Base-by-base conservation (phyloP, 805 yeast genomes). In the Hanseniaspora meyeri region DNA sequence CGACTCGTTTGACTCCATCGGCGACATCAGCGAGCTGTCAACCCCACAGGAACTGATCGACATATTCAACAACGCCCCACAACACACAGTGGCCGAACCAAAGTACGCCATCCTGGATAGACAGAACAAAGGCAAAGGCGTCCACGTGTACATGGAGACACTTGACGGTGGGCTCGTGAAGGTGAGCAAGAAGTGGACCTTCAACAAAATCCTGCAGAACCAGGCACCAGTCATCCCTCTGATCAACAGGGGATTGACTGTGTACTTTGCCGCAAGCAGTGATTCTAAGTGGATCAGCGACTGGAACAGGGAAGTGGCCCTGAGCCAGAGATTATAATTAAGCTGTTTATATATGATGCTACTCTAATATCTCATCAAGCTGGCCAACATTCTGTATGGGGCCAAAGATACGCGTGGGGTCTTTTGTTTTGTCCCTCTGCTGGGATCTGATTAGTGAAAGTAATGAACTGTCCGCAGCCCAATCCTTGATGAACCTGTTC, bases 91-190 rank as follows among this genome's bases (percentile, higher is more conserved):
- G 64, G 77, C 75, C 46, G 65, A 83, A 6, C 57, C 57, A 3
- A 31, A 53, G 40, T 53, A 53, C 16, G 17, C 7, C 10, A 19
- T 37, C 19, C 29, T 56, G 16, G 78, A 76, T 60, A 88, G 84
- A 31, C 61, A 65, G 43, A 77, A 81, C 59, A 70, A 74, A 0
- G 68, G 77, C 4, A 79, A 77, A 60, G 77, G 77, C 55, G 69
- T 89, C 29, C 83, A 85, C 52, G 83, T 84, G 6, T 91, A 76
- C 68, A 81, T 87, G 81, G 97, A 87, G 67, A 87, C 96, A 0
- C 75, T 71, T 36, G 64, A 80, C 1, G 96, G 96, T 51, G 97
- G 97, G 0, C 74, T 91, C 59, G 82, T 88, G 47, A 88, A 87
- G 68, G 80, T 85, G 4, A 96, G 96, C 31, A 86, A 83, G 66